phyloP scores from a whole-genome alignment of 208 protist species.

The Leptomonas seymouri region DNA sequence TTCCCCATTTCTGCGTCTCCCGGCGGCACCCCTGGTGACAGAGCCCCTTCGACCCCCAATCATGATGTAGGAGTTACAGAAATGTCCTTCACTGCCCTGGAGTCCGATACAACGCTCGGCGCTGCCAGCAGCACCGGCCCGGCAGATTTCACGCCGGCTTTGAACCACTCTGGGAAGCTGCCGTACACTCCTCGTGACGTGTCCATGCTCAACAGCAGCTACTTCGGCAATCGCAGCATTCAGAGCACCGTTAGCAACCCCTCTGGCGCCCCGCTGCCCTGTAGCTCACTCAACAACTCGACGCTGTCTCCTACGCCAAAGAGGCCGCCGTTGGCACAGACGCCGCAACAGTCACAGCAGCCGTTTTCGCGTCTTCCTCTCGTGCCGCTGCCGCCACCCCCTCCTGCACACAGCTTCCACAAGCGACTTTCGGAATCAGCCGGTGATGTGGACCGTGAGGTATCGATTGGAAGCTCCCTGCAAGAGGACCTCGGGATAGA shows the following conservation, averaged over 20 bases:
- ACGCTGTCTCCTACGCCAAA: neutral
- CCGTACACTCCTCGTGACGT: conserved; percentile 61
- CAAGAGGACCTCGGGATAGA: neutral
- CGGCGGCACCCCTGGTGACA: neutral
- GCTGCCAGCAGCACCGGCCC: too few relatives aligned
- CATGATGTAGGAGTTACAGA: too few relatives aligned
- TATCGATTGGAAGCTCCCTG: neutral
- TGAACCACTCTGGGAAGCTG: conserved; percentile 18
- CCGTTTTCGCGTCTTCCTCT: neutral
- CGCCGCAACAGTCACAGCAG: conserved; percentile 4
- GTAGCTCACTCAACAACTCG: conserved; percentile 1
- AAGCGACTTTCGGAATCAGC: neutral
- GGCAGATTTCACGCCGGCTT: conserved; percentile 16
- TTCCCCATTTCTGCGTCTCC: neutral
- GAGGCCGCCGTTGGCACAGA: neutral
- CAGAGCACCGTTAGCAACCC: conserved; percentile 42
- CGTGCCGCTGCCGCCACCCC: neutral
- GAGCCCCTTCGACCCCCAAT: neutral
- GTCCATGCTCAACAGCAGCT: conserved; percentile 42
- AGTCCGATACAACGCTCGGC: too few relatives aligned
- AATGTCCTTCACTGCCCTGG: neutral
- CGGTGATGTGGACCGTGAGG: neutral
- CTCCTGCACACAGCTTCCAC: neutral
- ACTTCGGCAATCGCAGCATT: conserved; percentile 57
- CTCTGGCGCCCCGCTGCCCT: conserved; percentile 30